These are phyloP conservation scores for Acanthochlamys bracteata DNA, from an alignment of 106 monocot genomes.

Conservation along the genomic window DNA sequence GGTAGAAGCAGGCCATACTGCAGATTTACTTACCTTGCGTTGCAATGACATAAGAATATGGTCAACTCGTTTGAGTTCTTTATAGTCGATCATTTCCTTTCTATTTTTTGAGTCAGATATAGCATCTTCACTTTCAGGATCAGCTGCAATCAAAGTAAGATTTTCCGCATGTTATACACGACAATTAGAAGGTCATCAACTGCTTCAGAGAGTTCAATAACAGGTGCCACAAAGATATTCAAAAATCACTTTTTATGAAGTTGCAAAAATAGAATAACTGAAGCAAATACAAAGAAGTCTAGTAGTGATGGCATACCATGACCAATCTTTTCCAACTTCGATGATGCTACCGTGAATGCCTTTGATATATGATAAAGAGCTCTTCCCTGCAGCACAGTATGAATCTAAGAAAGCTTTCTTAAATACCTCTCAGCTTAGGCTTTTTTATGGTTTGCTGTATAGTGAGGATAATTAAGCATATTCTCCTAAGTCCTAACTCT, in stretches of 20 bases:
- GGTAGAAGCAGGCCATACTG: too few species aligned
- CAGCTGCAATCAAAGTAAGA: slow-evolving; percentile 37
- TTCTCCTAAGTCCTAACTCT: too few species aligned
- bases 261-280: too few species aligned
- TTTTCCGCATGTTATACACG: not conserved
- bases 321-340: slow-evolving; percentile 94
- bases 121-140: slow-evolving; percentile 52
- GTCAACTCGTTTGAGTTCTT: slow-evolving; percentile 94
- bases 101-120: slow-evolving; percentile 40
- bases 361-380: slow-evolving; percentile 90
- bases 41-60: slow-evolving; percentile 71
- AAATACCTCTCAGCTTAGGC: too few species aligned
- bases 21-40: too few species aligned
- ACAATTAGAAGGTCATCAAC: not conserved
- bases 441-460: too few species aligned
- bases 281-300: too few species aligned
- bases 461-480: too few species aligned
- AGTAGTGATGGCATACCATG: slow-evolving; percentile 44
- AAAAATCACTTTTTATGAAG: too few species aligned
- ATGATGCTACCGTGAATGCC: slow-evolving; percentile 73
- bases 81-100: slow-evolving; percentile 77
- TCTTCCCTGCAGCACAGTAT: slow-evolving; percentile 44
- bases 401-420: too few species aligned
- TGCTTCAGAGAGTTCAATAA: not conserved
- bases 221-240: not conserved